Base-by-base conservation (phyloP, 1,284 basidiomycete species). In the Trichosporon faecale region DNA sequence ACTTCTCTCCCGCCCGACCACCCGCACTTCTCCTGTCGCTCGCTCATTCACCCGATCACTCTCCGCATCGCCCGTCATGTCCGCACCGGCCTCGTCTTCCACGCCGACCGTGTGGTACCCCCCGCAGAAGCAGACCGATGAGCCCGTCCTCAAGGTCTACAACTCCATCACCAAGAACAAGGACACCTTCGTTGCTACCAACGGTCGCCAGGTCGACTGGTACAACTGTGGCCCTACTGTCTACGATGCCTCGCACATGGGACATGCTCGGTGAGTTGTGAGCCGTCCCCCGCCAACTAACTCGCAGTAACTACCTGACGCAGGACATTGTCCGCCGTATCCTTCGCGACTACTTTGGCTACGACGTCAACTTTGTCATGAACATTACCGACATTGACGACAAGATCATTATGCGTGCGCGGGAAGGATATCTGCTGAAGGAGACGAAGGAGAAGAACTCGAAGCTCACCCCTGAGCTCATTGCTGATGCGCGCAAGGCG, bases 161-260 rank as follows among this genome's bases (percentile, higher is more conserved):
- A 99, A 99, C 85, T 96, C 95, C 61, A 85, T 99, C 75, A 98
- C 96, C 40, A 89, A 91, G 76, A 89, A 90, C 44, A 99, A 99
- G 90, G 92, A 89, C 72, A 91, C 91, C 71, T 98, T 99, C 75
- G 84, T 94, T 14, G 90, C 96, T 9, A 88, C 85, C 70, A 87
- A 90, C 73, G 93, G 91, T 0, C 89, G 89, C n/a, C 89, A 90
- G 77, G 91, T 99, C 21, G 97, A 97, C 79, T 99, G 97, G 97
- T 98, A 98, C 83, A 98, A 96, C 81, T 98, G 95, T 79, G 95
- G 97, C 7, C 97, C 97, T n/a, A 99, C 97, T 1, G 97, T 99
- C 7, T 99, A 99, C 82, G 97, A 99, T 86, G 90, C 94, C 14
- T 92, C 94, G 61, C 97, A 99, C 83, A 96, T 99, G 94, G 97